These are phyloP conservation scores for Trichosporon coremiiforme DNA, from an alignment of 1,284 basidiomycete genomes.

Conservation along the genomic window DNA sequence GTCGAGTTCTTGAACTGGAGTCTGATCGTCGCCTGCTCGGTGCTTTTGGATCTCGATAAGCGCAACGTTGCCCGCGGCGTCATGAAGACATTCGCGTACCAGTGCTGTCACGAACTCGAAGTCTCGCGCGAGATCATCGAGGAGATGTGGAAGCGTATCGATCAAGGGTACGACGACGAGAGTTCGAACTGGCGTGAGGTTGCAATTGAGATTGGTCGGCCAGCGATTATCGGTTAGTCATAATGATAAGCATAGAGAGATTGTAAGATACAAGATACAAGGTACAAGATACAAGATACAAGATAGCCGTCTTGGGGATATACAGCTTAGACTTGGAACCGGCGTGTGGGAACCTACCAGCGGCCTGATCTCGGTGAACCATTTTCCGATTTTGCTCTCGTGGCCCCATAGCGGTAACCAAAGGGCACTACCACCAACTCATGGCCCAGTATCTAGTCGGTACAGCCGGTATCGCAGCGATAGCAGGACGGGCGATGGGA, in stretches of 20 bases:
- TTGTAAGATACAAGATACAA: neutral
- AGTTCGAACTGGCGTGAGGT: constrained; percentile 47
- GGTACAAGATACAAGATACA: too few species aligned
- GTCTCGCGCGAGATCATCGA: constrained; percentile 40
- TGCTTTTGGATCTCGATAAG: constrained; percentile 31
- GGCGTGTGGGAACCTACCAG: neutral
- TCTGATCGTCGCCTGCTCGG: constrained; percentile 42
- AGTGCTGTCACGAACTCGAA: constrained; percentile 48
- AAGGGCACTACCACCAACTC: neutral
- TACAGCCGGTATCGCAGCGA: constrained; percentile 2
- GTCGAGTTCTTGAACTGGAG: constrained; percentile 52
- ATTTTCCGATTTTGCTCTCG: neutral
- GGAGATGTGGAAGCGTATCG: constrained; percentile 49
- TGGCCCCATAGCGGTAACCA: neutral
- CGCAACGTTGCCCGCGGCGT: constrained; percentile 39
- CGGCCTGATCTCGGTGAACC: neutral
- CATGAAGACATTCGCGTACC: constrained; percentile 45
- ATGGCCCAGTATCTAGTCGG: neutral
- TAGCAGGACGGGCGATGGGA: neutral
- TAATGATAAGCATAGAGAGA: neutral
- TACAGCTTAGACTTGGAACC: neutral
- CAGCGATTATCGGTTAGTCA: constrained; percentile 40
- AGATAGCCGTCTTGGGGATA: neutral
- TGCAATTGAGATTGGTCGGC: constrained; percentile 43
- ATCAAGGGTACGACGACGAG: constrained; percentile 46